Percentiles rank a stretch among this genome's conserved stretches.
phyloP scores from a whole-genome alignment of 495 filamentous ascomycete genomes.

The Annulohypoxylon moriforme region DNA sequence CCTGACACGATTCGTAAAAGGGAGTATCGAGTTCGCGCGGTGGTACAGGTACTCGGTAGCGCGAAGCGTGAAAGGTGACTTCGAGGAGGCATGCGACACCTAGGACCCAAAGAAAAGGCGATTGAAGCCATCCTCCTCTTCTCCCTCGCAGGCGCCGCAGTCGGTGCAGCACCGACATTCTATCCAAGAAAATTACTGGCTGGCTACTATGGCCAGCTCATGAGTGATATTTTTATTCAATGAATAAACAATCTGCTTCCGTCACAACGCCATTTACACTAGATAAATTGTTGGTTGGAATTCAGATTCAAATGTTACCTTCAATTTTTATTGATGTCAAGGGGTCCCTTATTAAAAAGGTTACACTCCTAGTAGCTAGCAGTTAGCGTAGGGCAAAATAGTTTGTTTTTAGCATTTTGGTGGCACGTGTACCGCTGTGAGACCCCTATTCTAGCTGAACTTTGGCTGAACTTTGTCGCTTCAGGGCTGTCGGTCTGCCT shows the following conservation, averaged over 20 bases:
- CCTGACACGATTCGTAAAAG: constrained; percentile 57
- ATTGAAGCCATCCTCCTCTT: constrained; percentile 44
- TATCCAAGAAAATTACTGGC: background rate
- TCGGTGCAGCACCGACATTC: constrained; percentile 34
- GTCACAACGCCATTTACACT: constrained; percentile 11
- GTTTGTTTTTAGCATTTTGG: constrained; percentile 1
- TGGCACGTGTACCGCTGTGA: background rate
- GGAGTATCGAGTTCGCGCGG: constrained; percentile 54
- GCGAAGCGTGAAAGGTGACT: constrained; percentile 44
- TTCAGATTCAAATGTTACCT: background rate
- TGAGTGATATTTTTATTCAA: constrained; percentile 13
- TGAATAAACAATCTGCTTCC: background rate
- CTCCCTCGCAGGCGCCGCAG: constrained; percentile 42
- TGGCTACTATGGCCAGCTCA: constrained; percentile 18
- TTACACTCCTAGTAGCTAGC: constrained; percentile 7
- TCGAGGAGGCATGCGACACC: constrained; percentile 48
- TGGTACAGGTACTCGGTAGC: constrained; percentile 49
- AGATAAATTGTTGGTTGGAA: background rate
- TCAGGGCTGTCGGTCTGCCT: background rate
- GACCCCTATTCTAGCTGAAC: background rate
- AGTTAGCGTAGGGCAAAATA: background rate
- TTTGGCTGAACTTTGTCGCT: background rate
- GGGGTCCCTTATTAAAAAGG: constrained; percentile 10
- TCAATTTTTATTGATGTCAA: background rate
- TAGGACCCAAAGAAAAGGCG: constrained; percentile 44